A percentile compares a stretch with the other conserved stretches of the same genome.
These are phyloP conservation scores for Macrocybe gigantea DNA, from an alignment of 768 basidiomycete species.

Conservation along the genomic window DNA sequence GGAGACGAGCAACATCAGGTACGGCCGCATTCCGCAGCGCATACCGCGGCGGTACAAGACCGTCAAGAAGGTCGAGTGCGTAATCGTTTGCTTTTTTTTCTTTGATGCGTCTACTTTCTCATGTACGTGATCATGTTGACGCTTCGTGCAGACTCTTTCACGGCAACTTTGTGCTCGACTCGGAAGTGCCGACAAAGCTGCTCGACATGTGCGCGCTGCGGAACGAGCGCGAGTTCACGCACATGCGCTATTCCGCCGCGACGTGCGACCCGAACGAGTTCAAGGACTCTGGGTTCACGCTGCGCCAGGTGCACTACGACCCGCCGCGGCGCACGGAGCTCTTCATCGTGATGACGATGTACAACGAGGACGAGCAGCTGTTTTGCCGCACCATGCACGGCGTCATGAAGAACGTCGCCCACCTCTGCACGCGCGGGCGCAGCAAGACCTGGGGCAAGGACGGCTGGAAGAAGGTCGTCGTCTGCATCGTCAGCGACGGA, in stretches of 20 bases:
- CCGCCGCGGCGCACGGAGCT: constrained; percentile 88
- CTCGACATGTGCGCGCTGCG: constrained; percentile 74
- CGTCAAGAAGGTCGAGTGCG: constrained; percentile 84
- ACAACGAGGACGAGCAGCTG: constrained; percentile 88
- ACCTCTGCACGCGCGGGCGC: constrained; percentile 78
- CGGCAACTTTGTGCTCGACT: constrained; percentile 91
- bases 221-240: constrained; percentile 86
- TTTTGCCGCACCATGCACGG: constrained; percentile 95
- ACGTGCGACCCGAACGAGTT: constrained; percentile 97
- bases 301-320: constrained; percentile 89
- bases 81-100: too few relatives aligned
- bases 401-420: constrained; percentile 89
- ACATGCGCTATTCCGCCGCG: constrained; percentile 94
- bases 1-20: constrained; percentile 58
- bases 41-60: constrained; percentile 91
- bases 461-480: constrained; percentile 97
- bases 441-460: constrained; percentile 97
- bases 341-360: constrained; percentile 98
- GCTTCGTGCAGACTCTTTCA: constrained; percentile 59
- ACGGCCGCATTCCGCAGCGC: constrained; percentile 87
- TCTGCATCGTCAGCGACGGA: constrained; percentile 88
- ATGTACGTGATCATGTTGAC: neutral
- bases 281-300: constrained; percentile 71
- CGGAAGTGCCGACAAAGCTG: constrained; percentile 85
- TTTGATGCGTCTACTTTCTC: neutral